Conservation (phyloP, 1,139 yeast genomes). For the Taiozyma onychis region DNA sequence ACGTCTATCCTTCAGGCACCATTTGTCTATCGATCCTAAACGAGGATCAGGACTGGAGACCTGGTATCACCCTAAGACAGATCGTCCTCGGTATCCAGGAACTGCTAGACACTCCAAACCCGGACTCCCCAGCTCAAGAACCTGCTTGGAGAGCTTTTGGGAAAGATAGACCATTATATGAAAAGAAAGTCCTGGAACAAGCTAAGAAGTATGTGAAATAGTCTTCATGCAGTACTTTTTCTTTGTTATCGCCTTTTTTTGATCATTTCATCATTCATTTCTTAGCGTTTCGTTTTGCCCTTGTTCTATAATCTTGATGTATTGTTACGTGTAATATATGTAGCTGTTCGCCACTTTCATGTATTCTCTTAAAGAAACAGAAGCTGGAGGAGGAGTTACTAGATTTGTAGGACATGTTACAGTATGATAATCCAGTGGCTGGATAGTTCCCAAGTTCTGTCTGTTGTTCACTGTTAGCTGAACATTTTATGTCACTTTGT, state of each 20-base stretch:
- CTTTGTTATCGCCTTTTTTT: neutral
- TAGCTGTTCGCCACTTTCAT: no score
- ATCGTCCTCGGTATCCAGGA: slow-evolving; percentile 91
- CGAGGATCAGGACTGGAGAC: slow-evolving; percentile 98
- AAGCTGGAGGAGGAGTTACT: no score
- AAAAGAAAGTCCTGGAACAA: slow-evolving; percentile 74
- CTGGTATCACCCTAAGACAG: slow-evolving; percentile 90
- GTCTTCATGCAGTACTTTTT: no score
- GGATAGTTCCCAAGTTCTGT: no score
- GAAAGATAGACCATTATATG: slow-evolving; percentile 62
- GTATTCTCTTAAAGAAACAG: no score
- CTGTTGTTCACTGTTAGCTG: no score
- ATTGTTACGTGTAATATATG: neutral
- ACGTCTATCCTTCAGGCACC: slow-evolving; percentile 95
- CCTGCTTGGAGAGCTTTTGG: slow-evolving; percentile 89
- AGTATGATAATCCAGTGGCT: no score
- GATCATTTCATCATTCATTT: neutral
- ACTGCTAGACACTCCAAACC: slow-evolving; percentile 82
- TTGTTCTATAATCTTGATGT: neutral
- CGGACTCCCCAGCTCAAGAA: slow-evolving; percentile 95
- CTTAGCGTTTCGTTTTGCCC: neutral
- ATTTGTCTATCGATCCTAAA: slow-evolving; percentile 88
- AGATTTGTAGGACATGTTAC: no score
- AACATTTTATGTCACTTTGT: no score
- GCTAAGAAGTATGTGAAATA: slow-evolving; percentile 62